Base-by-base conservation (phyloP, 1,284 basidiomycete genomes). In the Trichosporon sp. region DNA sequence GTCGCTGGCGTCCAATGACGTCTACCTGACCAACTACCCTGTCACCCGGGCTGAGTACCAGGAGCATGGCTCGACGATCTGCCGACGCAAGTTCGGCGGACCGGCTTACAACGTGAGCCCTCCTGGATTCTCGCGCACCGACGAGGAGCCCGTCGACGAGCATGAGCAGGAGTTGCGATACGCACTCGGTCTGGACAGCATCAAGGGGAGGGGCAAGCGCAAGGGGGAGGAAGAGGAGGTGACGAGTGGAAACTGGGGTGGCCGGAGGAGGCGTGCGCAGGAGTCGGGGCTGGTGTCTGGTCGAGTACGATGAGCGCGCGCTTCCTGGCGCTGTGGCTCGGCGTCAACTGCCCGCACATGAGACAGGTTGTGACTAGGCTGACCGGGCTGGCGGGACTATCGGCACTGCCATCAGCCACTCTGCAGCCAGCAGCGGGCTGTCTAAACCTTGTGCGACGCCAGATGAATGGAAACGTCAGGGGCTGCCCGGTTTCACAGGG, bases 21-120 rank as follows among this genome's bases (percentile, higher is more conserved):
- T 86, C 65, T 81, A 83, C 69, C 89, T 91, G 77, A 73, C 84
- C 1, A 84, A 86, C 61, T 83, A 85, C 67, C 85, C 87, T 12
- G 88, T 95, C 75, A 92, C 92, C 2, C 86, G 91, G 48, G 88
- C 88, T 67, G 93, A 96, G 79, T 96, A 94, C 83, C 85, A 89
- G 68, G 94, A 96, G 83, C 88, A 87, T 73, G 94, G 94, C 43
- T 90, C 89, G 75, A 88, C 86, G 71, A 91, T 90, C 72, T 89
- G 89, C 73, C 87, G 91, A 70, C 76, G 79, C 19, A 75, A 78
- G 38, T 82, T 82, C 46, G 80, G 80, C 19, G 79, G 80, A 16
- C 81, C 79, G 26, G 68, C 73, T 2, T 81, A 81, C 73, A 81
- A 78, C 67, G 71, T 79, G 65, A 72, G 78, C 51, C 81, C 80